Evolutionary conservation across 305 asterid species (phyloP), one percentile per base, ranked within the genome.

Genomic region (Fraxinus latifolia): DNA sequence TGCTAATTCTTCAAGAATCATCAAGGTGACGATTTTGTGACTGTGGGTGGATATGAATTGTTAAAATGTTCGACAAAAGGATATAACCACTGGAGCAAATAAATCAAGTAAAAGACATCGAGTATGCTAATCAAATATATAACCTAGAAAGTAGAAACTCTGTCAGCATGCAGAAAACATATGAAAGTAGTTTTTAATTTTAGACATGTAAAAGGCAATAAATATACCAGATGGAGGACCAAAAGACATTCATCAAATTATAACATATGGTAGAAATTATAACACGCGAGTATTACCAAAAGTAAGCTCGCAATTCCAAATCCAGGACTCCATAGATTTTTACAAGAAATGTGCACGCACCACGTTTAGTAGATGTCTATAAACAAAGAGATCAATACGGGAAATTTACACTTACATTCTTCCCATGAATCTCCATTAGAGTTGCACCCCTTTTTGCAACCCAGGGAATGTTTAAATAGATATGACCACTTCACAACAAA

Each of bases 401-500:
- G 33, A 82, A 34, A 34, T 73, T 25, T 53, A 27, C 60, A 87
- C 95, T 86, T 90, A 91, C 97, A 94, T 75, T 91, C 98, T 33
- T 92, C 95, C 93, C 91, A 91, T 17, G 96, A 88, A 2, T 94
- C 97, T 7, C 95, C 95, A 89, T 92, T 97, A 83, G 92, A 87
- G 85, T 92, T 91, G 55, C 97, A 90, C 1, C 97, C 96, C 77
- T 94, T 94, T 77, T 94, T 92, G 94, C 98, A 94, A 74, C 81
- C 65, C 80, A 79, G 78, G 37, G 74, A 19, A 77, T 62, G 25
- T 47, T 23, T 1, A 80, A 55, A 81, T 50, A 50, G 81, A 83
- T 80, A 11, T 19, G 27, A 11, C 17, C 34, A 25, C 27, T 15
- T 32, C 67, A 44, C 74, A 19, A 19, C 25, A 39, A 39, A 53